phyloP scores from a whole-genome alignment of 179 eudicot species.

The Corrigiola litoralis region DNA sequence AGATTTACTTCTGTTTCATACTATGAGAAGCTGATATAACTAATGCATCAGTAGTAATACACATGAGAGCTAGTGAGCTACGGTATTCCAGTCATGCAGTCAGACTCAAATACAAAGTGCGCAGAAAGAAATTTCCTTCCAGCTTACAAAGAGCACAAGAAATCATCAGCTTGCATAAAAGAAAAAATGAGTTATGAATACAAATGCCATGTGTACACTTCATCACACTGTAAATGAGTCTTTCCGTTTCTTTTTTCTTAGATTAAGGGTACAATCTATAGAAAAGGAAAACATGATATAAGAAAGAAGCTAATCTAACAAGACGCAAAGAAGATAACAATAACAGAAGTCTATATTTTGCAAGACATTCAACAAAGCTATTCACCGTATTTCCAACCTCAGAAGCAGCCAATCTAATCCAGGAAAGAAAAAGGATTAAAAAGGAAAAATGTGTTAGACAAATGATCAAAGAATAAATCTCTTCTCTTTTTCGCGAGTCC shows the following conservation, averaged over 20 bases:
- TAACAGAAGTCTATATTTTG: neutral
- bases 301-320: neutral
- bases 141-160: neutral
- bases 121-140: neutral
- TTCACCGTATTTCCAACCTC: neutral
- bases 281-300: neutral
- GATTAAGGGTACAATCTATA: neutral
- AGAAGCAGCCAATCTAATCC: slow-evolving; percentile 10
- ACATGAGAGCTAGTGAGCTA: neutral
- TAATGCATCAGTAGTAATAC: neutral
- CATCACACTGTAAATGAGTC: neutral
- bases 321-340: neutral
- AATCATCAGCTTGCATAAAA: neutral
- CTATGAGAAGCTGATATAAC: too few species aligned
- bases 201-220: neutral
- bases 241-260: neutral
- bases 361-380: slow-evolving; percentile 9
- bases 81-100: neutral
- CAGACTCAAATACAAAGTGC: neutral
- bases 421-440: neutral
- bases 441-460: neutral
- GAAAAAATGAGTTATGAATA: neutral
- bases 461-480: slow-evolving; percentile 3
- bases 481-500: neutral
- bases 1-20: too few species aligned